These are phyloP conservation scores for Geotrichum histeridarum DNA, from an alignment of 1,139 yeast species.

Conservation along the genomic window DNA sequence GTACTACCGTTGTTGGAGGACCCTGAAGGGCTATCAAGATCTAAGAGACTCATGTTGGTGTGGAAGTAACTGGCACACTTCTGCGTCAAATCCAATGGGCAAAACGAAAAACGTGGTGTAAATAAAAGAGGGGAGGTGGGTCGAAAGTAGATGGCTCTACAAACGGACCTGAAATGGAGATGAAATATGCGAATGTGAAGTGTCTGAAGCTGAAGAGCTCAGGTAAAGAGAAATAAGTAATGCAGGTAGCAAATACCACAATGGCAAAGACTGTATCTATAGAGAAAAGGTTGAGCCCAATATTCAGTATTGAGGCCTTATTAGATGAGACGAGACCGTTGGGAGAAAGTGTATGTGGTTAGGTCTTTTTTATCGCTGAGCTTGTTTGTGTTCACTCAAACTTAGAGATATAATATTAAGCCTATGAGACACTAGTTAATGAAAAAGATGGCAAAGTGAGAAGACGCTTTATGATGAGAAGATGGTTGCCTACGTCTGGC, in stretches of 20 bases:
- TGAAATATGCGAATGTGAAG: neutral
- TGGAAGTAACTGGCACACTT: neutral
- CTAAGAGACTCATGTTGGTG: constrained; percentile 6
- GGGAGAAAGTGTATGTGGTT: neutral
- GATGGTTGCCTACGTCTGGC: no score
- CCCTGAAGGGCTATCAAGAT: neutral
- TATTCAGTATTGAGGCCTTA: no score
- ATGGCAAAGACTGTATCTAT: no score
- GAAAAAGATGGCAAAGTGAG: no score
- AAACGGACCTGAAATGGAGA: neutral
- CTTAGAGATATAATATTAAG: no score
- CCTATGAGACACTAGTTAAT: no score
- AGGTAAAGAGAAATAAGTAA: neutral
- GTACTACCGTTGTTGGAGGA: no score
- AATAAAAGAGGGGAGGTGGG: neutral
- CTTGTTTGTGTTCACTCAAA: no score
- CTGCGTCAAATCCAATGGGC: neutral
- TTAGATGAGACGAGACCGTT: neutral
- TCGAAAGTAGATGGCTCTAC: neutral
- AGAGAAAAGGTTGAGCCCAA: no score
- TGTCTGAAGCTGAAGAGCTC: neutral
- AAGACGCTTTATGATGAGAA: no score
- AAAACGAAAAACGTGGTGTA: neutral
- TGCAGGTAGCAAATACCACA: neutral
- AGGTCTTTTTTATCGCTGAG: neutral